These are phyloP conservation scores for Malbranchea cinnamomea DNA, from an alignment of 2,329 filamentous ascomycete genomes.

Conservation along the genomic window DNA sequence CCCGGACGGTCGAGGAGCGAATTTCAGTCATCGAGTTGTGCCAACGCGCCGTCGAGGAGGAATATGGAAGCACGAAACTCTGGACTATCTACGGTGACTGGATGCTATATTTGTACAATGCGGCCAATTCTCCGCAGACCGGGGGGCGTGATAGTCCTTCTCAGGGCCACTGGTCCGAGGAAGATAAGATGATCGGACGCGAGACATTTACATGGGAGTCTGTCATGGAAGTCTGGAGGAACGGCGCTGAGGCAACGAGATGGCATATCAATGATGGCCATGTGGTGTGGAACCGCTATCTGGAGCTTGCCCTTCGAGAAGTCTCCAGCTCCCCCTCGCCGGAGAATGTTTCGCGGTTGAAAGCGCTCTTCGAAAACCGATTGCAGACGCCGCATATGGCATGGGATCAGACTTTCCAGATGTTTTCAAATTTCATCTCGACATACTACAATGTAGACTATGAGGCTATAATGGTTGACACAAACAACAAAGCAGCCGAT, in stretches of 20 bases:
- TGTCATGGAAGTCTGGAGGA: slow-evolving; percentile 40
- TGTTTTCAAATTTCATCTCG: slow-evolving; percentile 45
- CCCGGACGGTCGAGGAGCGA: slow-evolving; percentile 40
- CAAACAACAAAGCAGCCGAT: slow-evolving; percentile 34
- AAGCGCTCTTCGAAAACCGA: slow-evolving; percentile 38
- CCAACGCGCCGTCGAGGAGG: slow-evolving; percentile 44
- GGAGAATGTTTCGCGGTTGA: slow-evolving; percentile 35
- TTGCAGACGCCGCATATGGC: slow-evolving; percentile 43
- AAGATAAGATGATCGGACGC: slow-evolving; percentile 42
- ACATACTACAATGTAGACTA: slow-evolving; percentile 38
- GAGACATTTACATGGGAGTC: slow-evolving; percentile 45
- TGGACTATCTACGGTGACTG: slow-evolving; percentile 51
- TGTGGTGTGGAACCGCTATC: slow-evolving; percentile 45
- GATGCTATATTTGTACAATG: slow-evolving; percentile 41
- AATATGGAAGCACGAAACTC: slow-evolving; percentile 44
- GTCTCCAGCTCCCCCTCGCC: slow-evolving; percentile 32
- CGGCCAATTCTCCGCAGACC: slow-evolving; percentile 27
- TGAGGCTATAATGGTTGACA: slow-evolving; percentile 44
- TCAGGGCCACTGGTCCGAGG: slow-evolving; percentile 33
- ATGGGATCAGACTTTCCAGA: slow-evolving; percentile 44
- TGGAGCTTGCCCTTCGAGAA: slow-evolving; percentile 40
- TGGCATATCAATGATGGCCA: slow-evolving; percentile 48
- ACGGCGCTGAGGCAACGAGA: slow-evolving; percentile 41
- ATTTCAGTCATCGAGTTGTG: slow-evolving; percentile 45
- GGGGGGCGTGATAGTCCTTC: slow-evolving; percentile 18